Evolutionary conservation across 1,284 basidiomycete species (phyloP), one percentile per base, ranked within the genome.

Genomic region (Vanrija humicola): DNA sequence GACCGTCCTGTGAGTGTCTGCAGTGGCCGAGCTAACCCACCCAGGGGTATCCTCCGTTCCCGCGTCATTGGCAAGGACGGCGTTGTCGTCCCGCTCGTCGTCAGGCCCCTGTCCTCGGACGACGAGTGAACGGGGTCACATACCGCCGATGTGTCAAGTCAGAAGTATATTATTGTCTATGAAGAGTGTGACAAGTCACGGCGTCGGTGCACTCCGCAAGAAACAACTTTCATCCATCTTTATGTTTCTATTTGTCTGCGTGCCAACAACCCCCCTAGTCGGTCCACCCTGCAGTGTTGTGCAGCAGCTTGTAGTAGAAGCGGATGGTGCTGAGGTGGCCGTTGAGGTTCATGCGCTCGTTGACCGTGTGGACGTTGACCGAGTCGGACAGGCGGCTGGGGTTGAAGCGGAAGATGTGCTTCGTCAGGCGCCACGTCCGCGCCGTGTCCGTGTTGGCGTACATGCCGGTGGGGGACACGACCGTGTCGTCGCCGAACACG

Each of bases 241-340:
- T 34, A 34, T 14, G 21, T 14, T 15, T 34, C 34, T 34, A 34
- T 34, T 34, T 23, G 21, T 23, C 28, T 12, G 28, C 10, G 10
- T 2, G 28, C 16, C 46, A 42, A n/a, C 26, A 9, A 12, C 38
- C 43, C 12, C 28, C 45, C 38, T 46, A 60, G 21, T 57, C 56
- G 38, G 48, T 52, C 74, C 74, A 77, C 3, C 73, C 73, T 34
- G 77, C 70, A 6, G 75, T 69, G 63, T 81, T 81, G 26, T 68
- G 67, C n/a, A 81, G 64, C 14, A 82, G 69, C 62, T 79, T 73
- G 64, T 78, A 78, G 69, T 77, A 81, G 69, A 80, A 81, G 25
- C 73, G 61, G 19, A 77, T 77, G 10, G 77, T 75, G 46, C 73
- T 75, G 40, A 80, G 70, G 57, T 81, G 75, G 0, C 73, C 78